Conservation (phyloP, 768 basidiomycete genomes). For the Serendipita sp. region DNA sequence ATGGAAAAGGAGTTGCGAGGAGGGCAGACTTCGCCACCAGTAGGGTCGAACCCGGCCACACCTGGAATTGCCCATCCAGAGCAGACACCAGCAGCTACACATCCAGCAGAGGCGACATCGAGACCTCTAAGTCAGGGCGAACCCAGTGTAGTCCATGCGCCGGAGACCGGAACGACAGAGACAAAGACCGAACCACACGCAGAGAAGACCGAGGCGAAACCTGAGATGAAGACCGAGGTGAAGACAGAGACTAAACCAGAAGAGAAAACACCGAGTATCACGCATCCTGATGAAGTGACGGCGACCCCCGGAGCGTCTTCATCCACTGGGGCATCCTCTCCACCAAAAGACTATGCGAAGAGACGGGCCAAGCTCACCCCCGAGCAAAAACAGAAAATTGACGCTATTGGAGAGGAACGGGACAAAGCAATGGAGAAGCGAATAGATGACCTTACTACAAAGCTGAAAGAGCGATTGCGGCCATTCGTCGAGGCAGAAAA, state of each 20-base stretch:
- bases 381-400: conserved; percentile 74
- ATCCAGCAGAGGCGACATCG: neutral
- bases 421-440: conserved; percentile 66
- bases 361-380: conserved; percentile 38
- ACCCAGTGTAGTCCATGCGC: conserved; percentile 5
- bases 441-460: conserved; percentile 53
- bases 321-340: conserved; percentile 10
- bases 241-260: conserved; percentile 12
- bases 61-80: conserved; percentile 9
- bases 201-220: neutral
- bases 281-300: too few relatives aligned
- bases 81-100: conserved; percentile 11
- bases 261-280: too few relatives aligned
- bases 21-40: conserved; percentile 19
- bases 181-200: neutral
- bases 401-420: conserved; percentile 67
- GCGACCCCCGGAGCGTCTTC: conserved; percentile 12
- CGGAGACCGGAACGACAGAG: neutral
- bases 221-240: neutral
- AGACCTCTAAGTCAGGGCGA: neutral
- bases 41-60: conserved; percentile 14
- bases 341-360: conserved; percentile 23
- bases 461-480: conserved; percentile 60
- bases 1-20: conserved; percentile 53
- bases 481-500: conserved; percentile 83